phyloP scores from a whole-genome alignment of 306 rosid species.

The Ochetophila trinervis region DNA sequence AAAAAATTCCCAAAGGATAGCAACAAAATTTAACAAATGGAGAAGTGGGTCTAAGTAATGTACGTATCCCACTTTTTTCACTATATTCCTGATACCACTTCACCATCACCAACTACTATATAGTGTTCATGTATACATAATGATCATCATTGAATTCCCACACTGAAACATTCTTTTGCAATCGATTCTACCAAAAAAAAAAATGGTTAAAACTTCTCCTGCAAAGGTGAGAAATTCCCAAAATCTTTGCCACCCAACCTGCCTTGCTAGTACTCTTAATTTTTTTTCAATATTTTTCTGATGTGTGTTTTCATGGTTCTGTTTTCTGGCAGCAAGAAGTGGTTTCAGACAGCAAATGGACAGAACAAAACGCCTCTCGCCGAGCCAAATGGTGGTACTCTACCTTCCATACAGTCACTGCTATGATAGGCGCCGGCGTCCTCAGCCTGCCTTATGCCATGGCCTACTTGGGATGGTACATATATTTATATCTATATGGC shows the following conservation, averaged over 20 bases:
- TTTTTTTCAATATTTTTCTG: background rate
- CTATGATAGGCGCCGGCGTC: slow-evolving; percentile 97
- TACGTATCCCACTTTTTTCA: slow-evolving; percentile 11
- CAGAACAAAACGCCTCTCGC: slow-evolving; percentile 49
- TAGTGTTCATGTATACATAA: slow-evolving; percentile 1
- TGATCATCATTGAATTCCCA: slow-evolving; percentile 23
- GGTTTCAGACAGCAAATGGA: slow-evolving; percentile 48
- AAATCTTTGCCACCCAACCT: background rate
- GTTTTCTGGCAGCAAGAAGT: slow-evolving; percentile 36
- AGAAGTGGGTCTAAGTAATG: slow-evolving; percentile 26
- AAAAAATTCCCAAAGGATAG: background rate
- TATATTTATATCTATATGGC: background rate
- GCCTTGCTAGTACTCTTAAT: background rate
- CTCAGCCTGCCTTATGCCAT: slow-evolving; percentile 90
- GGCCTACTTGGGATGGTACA: slow-evolving; percentile 95
- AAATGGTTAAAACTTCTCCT: slow-evolving; percentile 58
- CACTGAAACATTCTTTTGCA: slow-evolving; percentile 21
- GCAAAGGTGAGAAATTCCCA: slow-evolving; percentile 37
- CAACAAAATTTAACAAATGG: background rate
- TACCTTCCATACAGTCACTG: slow-evolving; percentile 86
- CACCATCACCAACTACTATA: slow-evolving; percentile 33
- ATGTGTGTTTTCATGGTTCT: background rate
- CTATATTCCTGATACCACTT: slow-evolving; percentile 24
- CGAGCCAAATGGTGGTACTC: slow-evolving; percentile 95
- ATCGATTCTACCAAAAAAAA: background rate